Evolutionary conservation across 768 basidiomycete genomes (phyloP), one percentile per base, ranked within the genome.

Genomic region (Suillus alpinus): DNA sequence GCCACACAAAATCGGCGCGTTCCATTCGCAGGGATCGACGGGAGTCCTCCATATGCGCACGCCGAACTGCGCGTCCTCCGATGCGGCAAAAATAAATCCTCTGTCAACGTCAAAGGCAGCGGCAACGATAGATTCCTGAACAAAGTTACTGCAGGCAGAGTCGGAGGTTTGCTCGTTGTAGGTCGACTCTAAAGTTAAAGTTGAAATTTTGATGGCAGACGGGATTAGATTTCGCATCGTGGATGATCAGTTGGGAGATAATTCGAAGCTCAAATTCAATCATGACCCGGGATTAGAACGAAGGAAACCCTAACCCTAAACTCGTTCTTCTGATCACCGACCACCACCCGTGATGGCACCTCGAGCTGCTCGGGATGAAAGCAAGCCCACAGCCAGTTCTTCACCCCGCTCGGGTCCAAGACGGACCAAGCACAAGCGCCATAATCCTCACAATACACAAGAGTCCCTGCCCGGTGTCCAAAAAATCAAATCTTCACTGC

Each of bases 401-500:
- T 55, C 53, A 3, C 9, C 23, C 3, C 53, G 9, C 53, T 39
- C 37, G 1, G 53, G 53, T 55, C 26, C 37, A 3, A 55, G 39
- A 29, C 37, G 37, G 26, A 29, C 55, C 32, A 72, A 65, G 59
- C 58, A 55, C 23, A 58, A 51, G 12, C 52, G 46, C 60, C 58
- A 58, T 34, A 59, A 57, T 0, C 67, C 57, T 16, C 57, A 62
- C 10, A 62, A 62, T 12, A 26, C 47, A 52, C 62, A 69, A 3
- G 68, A 70, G 50, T 44, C 66, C 16, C 61, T 67, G 31, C 88
- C 87, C 3, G 94, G 94, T 16, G 82, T 94, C 6, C 90, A 90
- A 66, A 97, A 94, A 75, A 76, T 96, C 64, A 98, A 97, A 72
- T 83, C 94, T 6, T 79, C 87, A 31, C 75, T 98, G 57, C 79